Base-by-base conservation (phyloP, 108 stramenopile species). In the Mediolabrus comicus region DNA sequence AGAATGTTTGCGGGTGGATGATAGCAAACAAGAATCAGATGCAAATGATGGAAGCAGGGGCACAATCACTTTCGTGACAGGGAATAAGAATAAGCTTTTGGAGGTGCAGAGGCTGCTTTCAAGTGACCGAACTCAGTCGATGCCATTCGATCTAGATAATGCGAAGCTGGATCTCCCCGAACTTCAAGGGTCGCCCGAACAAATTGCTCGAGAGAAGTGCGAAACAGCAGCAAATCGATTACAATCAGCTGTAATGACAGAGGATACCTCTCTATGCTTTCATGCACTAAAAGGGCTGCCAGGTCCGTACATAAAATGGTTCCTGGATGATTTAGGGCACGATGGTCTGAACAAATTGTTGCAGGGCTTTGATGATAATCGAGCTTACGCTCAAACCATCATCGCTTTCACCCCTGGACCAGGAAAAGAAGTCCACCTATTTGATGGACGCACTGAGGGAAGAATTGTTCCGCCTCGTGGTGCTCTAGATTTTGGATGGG, bases 301-400 rank as follows among this genome's bases (percentile, higher is more conserved):
- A 9, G 96, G 97, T 0, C 89, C 94, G 0, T 98, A 98, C 71
- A 96, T 98, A 69, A 98, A 97, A 82, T 96, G 95, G 96, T 98
- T 98, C 69, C 80, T 95, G 28, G 88, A 97, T 9, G 86, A 77
- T 58, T 65, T 79, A 39, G 96, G 95, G 3, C 92, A 92, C 58
- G 89, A 94, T 19, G 95, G 95, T 7, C 75, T 98, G 24, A 87
- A 87, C 69, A 79, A 85, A 17, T 71, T 96, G 86, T 67, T 90
- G n/a, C 43, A 66, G 34, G 95, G 85, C 10, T 94, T 80, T 59
- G 84, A 79, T n/a, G 62, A 65, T 31, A 90, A 94, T 59, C 87
- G 87, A 62, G 97, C 94, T 7, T 94, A 93, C 61, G 97, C 97
- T 13, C 88, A 93, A 68, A 95, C 93, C 43, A 88, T 92, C 22